Evolutionary conservation across 495 filamentous ascomycete species (phyloP).

Genomic region (Annulohypoxylon maeteangense): DNA sequence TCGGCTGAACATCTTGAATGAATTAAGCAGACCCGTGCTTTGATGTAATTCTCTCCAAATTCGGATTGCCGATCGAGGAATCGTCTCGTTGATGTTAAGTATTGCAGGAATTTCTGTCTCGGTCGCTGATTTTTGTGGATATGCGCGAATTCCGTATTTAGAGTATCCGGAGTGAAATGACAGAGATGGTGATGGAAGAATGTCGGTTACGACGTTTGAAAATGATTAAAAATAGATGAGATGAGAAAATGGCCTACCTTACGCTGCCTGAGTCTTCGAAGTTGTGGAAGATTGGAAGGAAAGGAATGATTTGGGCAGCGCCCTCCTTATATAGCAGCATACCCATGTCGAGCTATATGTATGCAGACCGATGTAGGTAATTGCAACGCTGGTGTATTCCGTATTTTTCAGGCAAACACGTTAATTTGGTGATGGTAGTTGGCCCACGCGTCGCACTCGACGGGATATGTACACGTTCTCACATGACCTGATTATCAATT

Average conservation of each 20-base stretch:
- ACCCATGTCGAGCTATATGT: constrained; percentile 46
- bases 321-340: constrained; percentile 45
- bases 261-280: constrained; percentile 29
- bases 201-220: constrained; percentile 14
- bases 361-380: constrained; percentile 3
- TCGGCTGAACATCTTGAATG: constrained; percentile 56
- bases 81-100: constrained; percentile 2
- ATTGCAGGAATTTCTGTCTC: neutral
- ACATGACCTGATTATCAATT: constrained; percentile 45
- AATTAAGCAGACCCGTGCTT: constrained; percentile 13
- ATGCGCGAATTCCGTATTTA: neutral
- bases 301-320: constrained; percentile 34
- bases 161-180: neutral
- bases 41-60: constrained; percentile 7
- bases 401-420: constrained; percentile 49
- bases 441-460: constrained; percentile 45
- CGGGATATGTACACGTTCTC: constrained; percentile 46
- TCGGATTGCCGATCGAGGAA: constrained; percentile 18
- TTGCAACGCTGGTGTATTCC: constrained; percentile 12
- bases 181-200: neutral
- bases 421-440: constrained; percentile 46
- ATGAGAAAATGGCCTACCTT: constrained; percentile 40
- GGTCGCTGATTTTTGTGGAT: neutral
- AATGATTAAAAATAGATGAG: constrained; percentile 22
- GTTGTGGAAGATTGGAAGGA: constrained; percentile 27